Evolutionary conservation across 1,139 yeast genomes (phyloP), one percentile per base, ranked within the genome.

Genomic region (Nakaseomyces uthaithaninus): DNA sequence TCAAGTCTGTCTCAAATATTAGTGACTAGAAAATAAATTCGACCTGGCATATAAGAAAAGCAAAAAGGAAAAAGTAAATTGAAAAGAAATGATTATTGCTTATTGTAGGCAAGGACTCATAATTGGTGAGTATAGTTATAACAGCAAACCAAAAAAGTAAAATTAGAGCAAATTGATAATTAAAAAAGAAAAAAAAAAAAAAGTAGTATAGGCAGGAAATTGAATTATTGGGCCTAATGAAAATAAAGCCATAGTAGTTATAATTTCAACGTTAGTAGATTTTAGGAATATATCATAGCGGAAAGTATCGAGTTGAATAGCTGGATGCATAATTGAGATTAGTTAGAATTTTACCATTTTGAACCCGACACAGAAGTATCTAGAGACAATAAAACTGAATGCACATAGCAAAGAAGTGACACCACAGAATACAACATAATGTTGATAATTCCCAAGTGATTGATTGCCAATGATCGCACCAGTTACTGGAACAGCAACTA

Each of bases 401-500:
- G 50, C 52, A 40, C 53, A 44, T 6, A 44, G 46, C 14, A 43
- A 25, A 18, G 52, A 40, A 12, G 52, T 42, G 1, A 47, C 44
- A 33, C 50, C 55, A 42, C 53, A 51, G 44, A 50, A 54, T 6
- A 54, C 47, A 14, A 52, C 47, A 37, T 47, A 54, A 42, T 52
- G 47, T 33, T 49, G 47, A 33, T 54, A 54, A 6, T 44, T 45
- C 6, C 41, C 42, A 2, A 33, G 27, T 4, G 52, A 36, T 27
- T 51, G 43, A 18, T 50, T 45, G 19, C 65, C 64, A 42, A 68
- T 66, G 33, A 73, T 66, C 3, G 74, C 75, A 34, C 79, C 77
- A 2, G 75, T 71, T 33, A 74, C 63, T 22, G 80, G 80, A 45
- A 72, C 62, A 1, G 75, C 69, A 0, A 71, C 67, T 36, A 80